Base-by-base conservation (phyloP, 176 grass and related monocot genomes). In the Juncus inflexus region DNA sequence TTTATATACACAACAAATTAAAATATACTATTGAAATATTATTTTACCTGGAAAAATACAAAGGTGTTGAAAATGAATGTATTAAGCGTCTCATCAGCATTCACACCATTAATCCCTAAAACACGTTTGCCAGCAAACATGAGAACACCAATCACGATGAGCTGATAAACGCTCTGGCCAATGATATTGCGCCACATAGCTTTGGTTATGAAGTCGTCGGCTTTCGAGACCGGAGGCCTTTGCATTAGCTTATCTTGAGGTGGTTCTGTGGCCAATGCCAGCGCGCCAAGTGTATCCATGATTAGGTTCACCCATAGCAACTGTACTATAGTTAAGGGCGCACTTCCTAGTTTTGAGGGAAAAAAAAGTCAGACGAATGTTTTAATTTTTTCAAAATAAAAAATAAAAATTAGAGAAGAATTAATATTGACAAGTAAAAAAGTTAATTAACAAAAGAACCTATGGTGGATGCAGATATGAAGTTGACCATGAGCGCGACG, bases 221-320 rank as follows among this genome's bases (percentile, higher is more conserved):
- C 76, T 8, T 78, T 63, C 1, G 84, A 87, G 3, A 90, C 84
- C 3, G 91, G 84, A 9, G 81, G 91, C 69, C 87, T 74, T 76
- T 14, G 57, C 91, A 96, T 90, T 74, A 90, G 71, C 0, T 63
- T 37, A 14, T 87, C 81, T 53, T 83, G 84, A 2, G 91, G 87
- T 0, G 91, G 91, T 40, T 96, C 91, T 1, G 91, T 96, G 15
- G 91, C 91, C 50, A 96, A 81, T 56, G 91, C 91, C 39, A 96
- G 52, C 9, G 91, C 91, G 1, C 91, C 91, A 1, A 96, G 81
- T 2, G 91, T 96, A 74, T 96, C 91, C 91, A 96, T 96, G 73
- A 90, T 90, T 75, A 96, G 65, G 84, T 96, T 96, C 50, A 96
- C 91, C 91, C 91, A 96, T 42, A 96, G 70, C 61, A 96, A 64